Evolutionary conservation across 495 filamentous ascomycete genomes (phyloP).

Genomic region (Aspergillus biplanus): DNA sequence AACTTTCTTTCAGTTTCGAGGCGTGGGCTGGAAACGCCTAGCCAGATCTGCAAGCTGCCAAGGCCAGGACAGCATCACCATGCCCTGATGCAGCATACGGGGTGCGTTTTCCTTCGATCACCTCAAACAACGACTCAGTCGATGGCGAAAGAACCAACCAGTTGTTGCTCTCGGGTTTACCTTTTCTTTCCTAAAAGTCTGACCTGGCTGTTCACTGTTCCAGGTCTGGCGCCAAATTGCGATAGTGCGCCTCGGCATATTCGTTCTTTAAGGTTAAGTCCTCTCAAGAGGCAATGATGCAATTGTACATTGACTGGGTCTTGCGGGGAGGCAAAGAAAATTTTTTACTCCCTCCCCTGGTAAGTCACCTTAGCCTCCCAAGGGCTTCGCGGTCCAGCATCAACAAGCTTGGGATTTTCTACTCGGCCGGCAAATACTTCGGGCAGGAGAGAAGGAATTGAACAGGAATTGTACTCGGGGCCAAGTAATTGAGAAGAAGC

Average conservation of each 20-base stretch:
- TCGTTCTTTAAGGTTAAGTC: background rate
- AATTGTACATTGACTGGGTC: constrained; percentile 20
- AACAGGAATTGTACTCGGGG: too few relatives aligned
- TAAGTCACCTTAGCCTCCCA: constrained; percentile 2
- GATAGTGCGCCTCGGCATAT: background rate
- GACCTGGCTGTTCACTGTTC: background rate
- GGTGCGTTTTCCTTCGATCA: constrained; percentile 3
- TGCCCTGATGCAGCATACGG: background rate
- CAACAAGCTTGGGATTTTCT: too few relatives aligned
- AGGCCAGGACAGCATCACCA: background rate
- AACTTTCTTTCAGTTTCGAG: background rate
- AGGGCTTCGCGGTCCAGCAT: background rate
- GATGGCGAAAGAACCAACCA: background rate
- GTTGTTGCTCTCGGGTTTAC: background rate
- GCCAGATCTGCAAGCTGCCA: constrained; percentile 6
- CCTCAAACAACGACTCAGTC: background rate
- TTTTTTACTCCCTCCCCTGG: constrained; percentile 1
- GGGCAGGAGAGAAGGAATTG: too few relatives aligned
- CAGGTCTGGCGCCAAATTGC: constrained; percentile 15
- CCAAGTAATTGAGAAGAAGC: too few relatives aligned
- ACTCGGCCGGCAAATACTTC: too few relatives aligned
- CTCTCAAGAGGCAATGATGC: constrained; percentile 22
- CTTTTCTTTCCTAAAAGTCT: background rate
- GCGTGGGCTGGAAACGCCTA: constrained; percentile 11
- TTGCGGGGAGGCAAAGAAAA: constrained; percentile 13